Evolutionary conservation across 2,329 filamentous ascomycete species (phyloP), one percentile per base, ranked within the genome.

Genomic region (Trichoderma aggressivum): DNA sequence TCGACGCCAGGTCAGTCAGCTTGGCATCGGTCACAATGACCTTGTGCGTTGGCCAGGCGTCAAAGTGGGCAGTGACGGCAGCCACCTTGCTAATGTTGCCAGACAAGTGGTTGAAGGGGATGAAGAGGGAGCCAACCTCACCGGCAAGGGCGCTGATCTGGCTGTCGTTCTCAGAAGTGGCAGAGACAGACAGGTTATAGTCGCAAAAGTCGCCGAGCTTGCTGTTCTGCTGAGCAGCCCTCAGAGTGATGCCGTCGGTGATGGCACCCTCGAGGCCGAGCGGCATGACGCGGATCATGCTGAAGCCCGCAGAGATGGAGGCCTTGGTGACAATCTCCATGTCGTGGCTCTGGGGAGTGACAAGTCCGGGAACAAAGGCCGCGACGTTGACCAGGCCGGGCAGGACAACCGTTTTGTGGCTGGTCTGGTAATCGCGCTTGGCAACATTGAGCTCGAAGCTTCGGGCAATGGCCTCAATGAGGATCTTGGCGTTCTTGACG

Each of bases 401-500:
- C 47, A 94, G 86, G 56, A 90, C 86, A 59, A 93, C 84, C 4
- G 91, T 92, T 74, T 90, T 88, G 80, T 94, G 92, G 82, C 96
- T 98, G 60, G 94, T 95, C 84, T 97, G 94, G 83, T 91, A 97
- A 82, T 99, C 96, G 70, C 94, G 90, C 74, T 90, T 91, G 79
- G 90, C 89, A 71, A 99, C 90, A 47, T 93, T 90, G 68, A 99
- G 87, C 75, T 94, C 90, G 79, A 94, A 97, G 80, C 97, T 92
- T 72, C 95, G 91, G 70, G 94, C 91, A 74, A 99, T 93, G 26
- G 95, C 96, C 84, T 99, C 96, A 67, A 99, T 91, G 65, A 99
- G 84, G 72, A 99, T 93, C 87, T 98, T 99, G 72, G 96, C 96
- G 79, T 98, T 98, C 88, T 99, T 99, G 81, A 99, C 96, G 78